Evolutionary conservation across 192 early-diverging fungal genomes (phyloP), one percentile per base, ranked within the genome.

Genomic region (Neocallimastix lanati): DNA sequence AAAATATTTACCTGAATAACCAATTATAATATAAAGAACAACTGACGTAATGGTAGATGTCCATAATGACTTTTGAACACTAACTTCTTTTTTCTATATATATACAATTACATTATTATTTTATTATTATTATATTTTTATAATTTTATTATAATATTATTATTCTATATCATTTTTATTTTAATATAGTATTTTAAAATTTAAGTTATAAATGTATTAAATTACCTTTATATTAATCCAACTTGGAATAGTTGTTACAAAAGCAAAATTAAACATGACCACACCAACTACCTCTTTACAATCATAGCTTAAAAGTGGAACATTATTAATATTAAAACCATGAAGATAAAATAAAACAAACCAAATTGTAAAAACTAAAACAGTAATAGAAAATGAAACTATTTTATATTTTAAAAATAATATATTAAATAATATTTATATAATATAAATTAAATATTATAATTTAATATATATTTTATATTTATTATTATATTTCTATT

Each of bases 221-320:
- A 28, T 11, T 29, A 88, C 86, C 83, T 90, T 90, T n/a, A 89
- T 80, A 78, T 90, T 90, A 29, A 90, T 84, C 88, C 88, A 90
- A 27, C 83, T 83, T 76, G 88, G 88, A 2, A 90, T 84, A 29
- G 89, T 82, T 16, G 84, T 84, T 27, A 86, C 87, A 76, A 85
- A 85, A 2, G 88, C 85, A 79, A 89, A 80, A 81, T 89, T 90
- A 21, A 87, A 79, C 81, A 90, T 86, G 58, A 90, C 83, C 0
- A 86, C 83, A 21, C 88, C 88, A 9, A 86, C 78, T 0, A 87
- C 82, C 13, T 76, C 80, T 18, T 77, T 78, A 81, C 82, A 87
- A n/a, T 78, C 67, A 13, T 33, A 58, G 28, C 81, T 12, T 29
- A 80, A 28, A 15, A 81, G 50, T 40, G 84, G 88, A 13, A 86